A percentile compares a stretch with the other conserved stretches of the same genome.
phyloP scores from a whole-genome alignment of 1,284 basidiomycete genomes.

The Puccinia polysora region DNA sequence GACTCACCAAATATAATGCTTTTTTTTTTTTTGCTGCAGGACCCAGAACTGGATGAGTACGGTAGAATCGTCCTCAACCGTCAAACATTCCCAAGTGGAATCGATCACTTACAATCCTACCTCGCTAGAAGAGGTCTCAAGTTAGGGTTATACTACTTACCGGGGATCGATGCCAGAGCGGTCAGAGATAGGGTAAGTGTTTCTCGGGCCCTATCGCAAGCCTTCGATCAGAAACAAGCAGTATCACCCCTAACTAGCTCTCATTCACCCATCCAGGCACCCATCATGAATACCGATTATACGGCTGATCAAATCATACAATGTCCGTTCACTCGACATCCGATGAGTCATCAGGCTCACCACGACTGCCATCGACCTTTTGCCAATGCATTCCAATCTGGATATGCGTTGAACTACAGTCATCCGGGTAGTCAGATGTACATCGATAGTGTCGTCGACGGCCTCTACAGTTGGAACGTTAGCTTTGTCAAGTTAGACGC shows the following conservation, averaged over 20 bases:
- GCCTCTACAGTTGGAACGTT: slow-evolving; percentile 37
- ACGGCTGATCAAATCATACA: slow-evolving; percentile 41
- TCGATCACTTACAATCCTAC: slow-evolving; percentile 4
- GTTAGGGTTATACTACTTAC: slow-evolving; percentile 41
- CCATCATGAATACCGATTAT: slow-evolving; percentile 31
- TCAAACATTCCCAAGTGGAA: slow-evolving; percentile 20
- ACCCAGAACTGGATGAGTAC: slow-evolving; percentile 30
- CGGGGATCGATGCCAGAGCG: slow-evolving; percentile 33
- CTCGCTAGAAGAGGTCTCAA: slow-evolving; percentile 20
- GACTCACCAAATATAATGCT: background rate
- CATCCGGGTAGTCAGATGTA: slow-evolving; percentile 42
- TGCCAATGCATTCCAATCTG: slow-evolving; percentile 34
- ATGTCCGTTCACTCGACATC: slow-evolving; percentile 23
- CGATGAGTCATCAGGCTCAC: background rate
- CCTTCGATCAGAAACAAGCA: too few species aligned
- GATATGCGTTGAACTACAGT: slow-evolving; percentile 37
- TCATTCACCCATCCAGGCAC: too few species aligned
- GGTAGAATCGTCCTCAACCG: slow-evolving; percentile 18
- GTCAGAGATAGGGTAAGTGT: slow-evolving; percentile 20
- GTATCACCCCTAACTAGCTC: too few species aligned
- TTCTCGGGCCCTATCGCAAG: background rate
- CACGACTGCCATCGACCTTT: slow-evolving; percentile 29
- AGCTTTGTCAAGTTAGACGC: slow-evolving; percentile 43
- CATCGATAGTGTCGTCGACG: slow-evolving; percentile 38
- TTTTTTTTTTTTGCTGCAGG: slow-evolving; percentile 4